Base-by-base conservation (phyloP, 768 basidiomycete species). In the Amanita subjunquillea region DNA sequence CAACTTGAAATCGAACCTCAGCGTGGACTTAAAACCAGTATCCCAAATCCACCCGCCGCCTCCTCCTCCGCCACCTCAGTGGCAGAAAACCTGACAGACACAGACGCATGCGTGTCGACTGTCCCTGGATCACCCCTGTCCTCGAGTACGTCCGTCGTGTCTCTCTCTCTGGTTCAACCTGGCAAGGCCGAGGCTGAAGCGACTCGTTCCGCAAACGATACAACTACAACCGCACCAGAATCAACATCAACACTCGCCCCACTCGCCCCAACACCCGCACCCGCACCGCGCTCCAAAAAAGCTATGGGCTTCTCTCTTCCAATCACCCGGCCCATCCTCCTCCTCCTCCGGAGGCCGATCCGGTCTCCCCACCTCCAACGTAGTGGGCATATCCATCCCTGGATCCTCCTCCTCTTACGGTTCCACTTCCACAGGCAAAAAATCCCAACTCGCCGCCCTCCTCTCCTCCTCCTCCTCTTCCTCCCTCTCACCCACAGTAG, bases 281-380 rank as follows among this genome's bases (percentile, higher is more conserved):
- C 69, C 36, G 58, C 70, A 22, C 64, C 70, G 4, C 7, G 1
- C 8, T 30, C 50, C 57, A n/a, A 85, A 80, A 67, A 87, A 82
- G 63, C 85, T 83, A 2, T 91, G 83, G 82, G 86, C 87, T 0
- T 85, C 85, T 12, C 79, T 91, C 32, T 70, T 90, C 36, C 76
- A 77, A 47, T 64, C 75, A 0, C 51, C 72, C 2, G 61, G 72
- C 36, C 34, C 63, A 9, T 45, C 63, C 10, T 30, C 30, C 2
- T n/a, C n/a, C 29, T 44, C 50, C 2, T 43, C 51, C 9, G 32
- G 32, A 48, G 62, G 67, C 23, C 59, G 66, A 41, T 76, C 73
- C 52, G 63, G 76, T 3, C 78, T 88, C 13, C 87, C 85, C 2
- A 82, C 77, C 0, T 90, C 87, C 7, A 76, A 79, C 47, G 75